Conservation (phyloP, 768 basidiomycete genomes). For the Amanita brunnescens region DNA sequence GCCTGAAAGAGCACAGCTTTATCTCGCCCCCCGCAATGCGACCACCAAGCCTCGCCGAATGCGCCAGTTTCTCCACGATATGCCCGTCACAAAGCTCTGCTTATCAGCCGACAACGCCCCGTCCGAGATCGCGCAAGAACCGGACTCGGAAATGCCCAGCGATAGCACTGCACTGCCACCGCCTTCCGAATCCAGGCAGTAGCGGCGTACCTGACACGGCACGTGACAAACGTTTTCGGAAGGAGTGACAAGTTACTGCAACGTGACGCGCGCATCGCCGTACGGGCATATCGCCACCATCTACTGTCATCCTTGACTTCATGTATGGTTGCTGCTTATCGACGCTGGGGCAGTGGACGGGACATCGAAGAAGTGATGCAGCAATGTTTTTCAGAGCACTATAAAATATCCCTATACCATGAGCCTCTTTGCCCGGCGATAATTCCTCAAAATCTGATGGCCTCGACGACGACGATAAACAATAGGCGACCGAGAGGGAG, state of each 20-base stretch:
- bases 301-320: neutral
- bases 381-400: neutral
- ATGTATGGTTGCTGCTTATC: constrained; percentile 14
- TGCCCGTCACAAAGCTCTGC: neutral
- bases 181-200: neutral
- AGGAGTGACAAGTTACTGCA: no score
- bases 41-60: neutral
- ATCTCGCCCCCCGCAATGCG: neutral
- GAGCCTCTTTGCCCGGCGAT: neutral
- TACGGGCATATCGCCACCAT: neutral
- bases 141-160: neutral
- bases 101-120: neutral
- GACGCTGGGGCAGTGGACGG: constrained; percentile 10
- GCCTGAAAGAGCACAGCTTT: neutral
- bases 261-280: neutral
- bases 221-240: no score
- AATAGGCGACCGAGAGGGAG: neutral
- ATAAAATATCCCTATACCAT: neutral
- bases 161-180: neutral
- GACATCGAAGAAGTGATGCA: no score
- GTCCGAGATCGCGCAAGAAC: neutral
- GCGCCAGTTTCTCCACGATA: neutral
- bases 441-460: neutral
- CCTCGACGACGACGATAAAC: neutral
- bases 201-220: neutral